phyloP scores from a whole-genome alignment of 345 rosid genomes.

The Sisymbrium altissimum region DNA sequence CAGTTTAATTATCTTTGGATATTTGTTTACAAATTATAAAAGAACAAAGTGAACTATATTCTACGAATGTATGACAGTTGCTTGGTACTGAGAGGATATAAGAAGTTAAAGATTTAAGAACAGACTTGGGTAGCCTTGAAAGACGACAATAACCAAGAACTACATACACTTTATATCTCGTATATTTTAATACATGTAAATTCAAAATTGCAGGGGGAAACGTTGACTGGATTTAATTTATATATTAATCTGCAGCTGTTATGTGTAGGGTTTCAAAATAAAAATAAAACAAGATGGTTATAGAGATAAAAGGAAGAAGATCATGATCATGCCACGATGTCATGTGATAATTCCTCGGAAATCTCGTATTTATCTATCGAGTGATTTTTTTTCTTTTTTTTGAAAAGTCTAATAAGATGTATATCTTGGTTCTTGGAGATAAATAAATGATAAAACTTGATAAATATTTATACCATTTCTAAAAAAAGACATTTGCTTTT shows the following conservation, averaged over 20 bases:
- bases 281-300: neutral
- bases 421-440: neutral
- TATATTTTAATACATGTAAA: neutral
- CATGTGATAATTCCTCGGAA: conserved; percentile 9
- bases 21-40: too few species aligned
- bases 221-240: neutral
- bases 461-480: neutral
- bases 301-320: conserved; percentile 6
- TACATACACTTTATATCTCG: neutral
- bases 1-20: too few species aligned
- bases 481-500: neutral
- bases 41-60: too few species aligned
- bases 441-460: neutral
- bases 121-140: neutral
- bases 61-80: too few species aligned
- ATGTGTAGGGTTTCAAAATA: neutral
- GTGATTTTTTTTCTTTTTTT: neutral
- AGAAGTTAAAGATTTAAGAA: too few species aligned
- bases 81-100: too few species aligned
- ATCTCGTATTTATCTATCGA: neutral
- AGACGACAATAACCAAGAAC: neutral
- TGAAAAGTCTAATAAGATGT: neutral
- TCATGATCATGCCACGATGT: conserved; percentile 24
- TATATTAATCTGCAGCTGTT: neutral
- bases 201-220: neutral